Evolutionary conservation across 768 basidiomycete genomes (phyloP), one percentile per base, ranked within the genome.

Genomic region (Pleurotus salmoneostramineus): DNA sequence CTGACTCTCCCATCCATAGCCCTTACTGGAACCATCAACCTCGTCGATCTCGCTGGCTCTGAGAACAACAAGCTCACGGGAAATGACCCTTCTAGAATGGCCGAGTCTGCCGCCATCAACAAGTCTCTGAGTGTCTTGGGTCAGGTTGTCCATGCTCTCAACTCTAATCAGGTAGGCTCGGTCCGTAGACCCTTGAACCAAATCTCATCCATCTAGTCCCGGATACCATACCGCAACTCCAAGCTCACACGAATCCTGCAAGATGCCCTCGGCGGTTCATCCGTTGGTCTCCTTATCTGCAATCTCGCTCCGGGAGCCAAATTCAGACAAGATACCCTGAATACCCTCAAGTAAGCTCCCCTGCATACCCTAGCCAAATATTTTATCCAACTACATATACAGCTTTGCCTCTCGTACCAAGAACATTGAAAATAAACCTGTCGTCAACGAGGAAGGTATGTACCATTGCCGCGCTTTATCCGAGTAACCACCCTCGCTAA

Each of bases 11-110:
- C 36, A 56, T 34, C 52, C 45, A 21, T 60, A 91, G 91, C 80
- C 44, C 68, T 87, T 50, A 80, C 77, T 2, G 92, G 91, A 7
- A 91, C 89, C 68, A 87, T 94, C 56, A 91, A 91, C 62, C 81
- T 95, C 6, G 91, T 94, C 8, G 93, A 95, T 72, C 80, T 95
- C 31, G 93, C 93, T 14, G 93, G 93, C 31, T 93, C 90, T 0
- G 93, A 95, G 72, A 94, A 94, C 65, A 95, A 94, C 69, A 95
- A 91, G 72, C 77, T 89, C 31, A 94, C 94, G 3, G 93, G 93
- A 4, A 95, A 94, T 62, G 89, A 95, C 66, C 75, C 84, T 1
- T 84, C 82, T n/a, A 84, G 94, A 1, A 93, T 95, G 88, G 84
- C 87, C 2, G 94, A 96, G 72, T 90, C 89, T 3, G 73, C 89